Evolutionary conservation across 2,329 filamentous ascomycete species (phyloP), one percentile per base, ranked within the genome.

Genomic region (Trichoderma guizhouense): DNA sequence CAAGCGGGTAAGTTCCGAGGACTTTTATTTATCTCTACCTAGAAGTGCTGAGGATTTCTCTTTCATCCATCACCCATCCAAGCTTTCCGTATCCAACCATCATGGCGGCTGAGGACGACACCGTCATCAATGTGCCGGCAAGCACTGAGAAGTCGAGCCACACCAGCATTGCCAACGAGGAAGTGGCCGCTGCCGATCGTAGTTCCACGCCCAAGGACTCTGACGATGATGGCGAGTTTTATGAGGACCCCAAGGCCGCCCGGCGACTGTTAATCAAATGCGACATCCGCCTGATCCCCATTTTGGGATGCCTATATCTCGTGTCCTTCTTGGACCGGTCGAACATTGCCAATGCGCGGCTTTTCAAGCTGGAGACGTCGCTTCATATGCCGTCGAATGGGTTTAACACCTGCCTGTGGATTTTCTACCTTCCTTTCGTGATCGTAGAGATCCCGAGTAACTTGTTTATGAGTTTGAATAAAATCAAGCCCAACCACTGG

Each of bases 261-360:
- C 61, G 61, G 6, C 36, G 61, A 47, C 39, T 64, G 5, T 39
- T 64, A 11, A 36, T 30, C n/a, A 67, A 77, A 72, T 65, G 76
- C 24, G 76, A 77, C 36, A 28, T 75, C 5, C 74, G 78, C 1
- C 71, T 80, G 6, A 66, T 78, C 2, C 85, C 85, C 1, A 82
- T 81, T 89, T 58, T 93, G 90, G 82, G 90, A 67, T 14, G 82
- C 75, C 79, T 90, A 3, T 90, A 89, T 75, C 79, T 90, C 1
- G 82, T 89, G 7, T 86, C 86, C 73, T 89, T 88, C 73, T 81
- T 90, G 14, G 88, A 90, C 76, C 81, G 85, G 24, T 84, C 86
- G 9, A 90, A 90, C 76, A 79, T 79, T 15, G 78, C 78, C 15
- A 64, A 64, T n/a, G 61, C 61, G 18, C 61, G 61, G 11, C 14